A percentile compares a stretch with the other conserved stretches of the same genome.
phyloP scores from a whole-genome alignment of 768 basidiomycete species.

The Boletus edulis region DNA sequence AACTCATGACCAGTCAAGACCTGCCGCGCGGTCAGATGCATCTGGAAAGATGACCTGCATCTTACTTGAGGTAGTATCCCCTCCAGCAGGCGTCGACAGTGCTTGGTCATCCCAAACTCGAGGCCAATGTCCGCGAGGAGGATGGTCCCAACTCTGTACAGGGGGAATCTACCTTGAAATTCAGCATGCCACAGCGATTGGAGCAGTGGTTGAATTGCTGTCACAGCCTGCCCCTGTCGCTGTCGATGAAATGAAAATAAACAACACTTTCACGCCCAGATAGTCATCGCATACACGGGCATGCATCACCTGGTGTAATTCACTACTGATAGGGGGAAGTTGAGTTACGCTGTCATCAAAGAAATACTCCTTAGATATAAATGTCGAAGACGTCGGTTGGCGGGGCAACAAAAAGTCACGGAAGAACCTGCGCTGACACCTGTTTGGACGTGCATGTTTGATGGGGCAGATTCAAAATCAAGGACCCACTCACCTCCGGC shows the following conservation, averaged over 20 bases:
- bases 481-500: constrained; percentile 54
- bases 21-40: constrained; percentile 34
- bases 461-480: constrained; percentile 1
- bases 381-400: constrained; percentile 51
- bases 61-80: constrained; percentile 80
- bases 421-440: constrained; percentile 65
- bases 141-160: constrained; percentile 68
- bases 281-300: constrained; percentile 34
- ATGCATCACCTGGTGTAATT: constrained; percentile 42
- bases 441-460: constrained; percentile 8
- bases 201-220: constrained; percentile 63
- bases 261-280: constrained; percentile 12
- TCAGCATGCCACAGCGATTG: constrained; percentile 78
- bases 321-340: constrained; percentile 39
- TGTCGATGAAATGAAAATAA: constrained; percentile 27
- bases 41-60: constrained; percentile 7
- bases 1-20: constrained; percentile 68
- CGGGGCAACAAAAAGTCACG: constrained; percentile 62
- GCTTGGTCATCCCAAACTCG: constrained; percentile 72
- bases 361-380: constrained; percentile 56
- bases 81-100: constrained; percentile 62
- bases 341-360: constrained; percentile 37
- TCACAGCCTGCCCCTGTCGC: constrained; percentile 63
- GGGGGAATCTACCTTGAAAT: constrained; percentile 63
- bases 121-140: constrained; percentile 76